phyloP scores from a whole-genome alignment of 192 early-diverging fungal species.

The Coemansia sp. region DNA sequence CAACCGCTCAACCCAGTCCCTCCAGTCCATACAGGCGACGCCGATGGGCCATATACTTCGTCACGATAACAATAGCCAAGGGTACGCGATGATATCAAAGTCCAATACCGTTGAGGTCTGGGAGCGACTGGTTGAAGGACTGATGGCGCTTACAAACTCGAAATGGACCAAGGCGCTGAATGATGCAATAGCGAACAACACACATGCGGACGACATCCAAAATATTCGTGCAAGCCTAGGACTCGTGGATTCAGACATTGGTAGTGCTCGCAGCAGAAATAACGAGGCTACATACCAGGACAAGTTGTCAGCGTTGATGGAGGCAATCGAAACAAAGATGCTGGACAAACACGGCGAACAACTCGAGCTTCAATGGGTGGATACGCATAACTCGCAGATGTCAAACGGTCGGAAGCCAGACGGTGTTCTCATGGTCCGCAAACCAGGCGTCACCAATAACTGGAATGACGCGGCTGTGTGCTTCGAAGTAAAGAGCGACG shows the following conservation, averaged over 20 bases:
- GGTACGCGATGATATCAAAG: no score
- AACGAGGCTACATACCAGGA: background rate
- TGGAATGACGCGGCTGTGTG: background rate
- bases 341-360: background rate
- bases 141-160: no score
- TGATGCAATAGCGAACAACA: no score
- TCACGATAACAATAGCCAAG: no score
- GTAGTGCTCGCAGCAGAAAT: background rate
- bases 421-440: background rate
- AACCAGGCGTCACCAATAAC: background rate
- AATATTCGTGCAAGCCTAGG: background rate
- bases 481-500: no score
- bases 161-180: no score
- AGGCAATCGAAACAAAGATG: background rate
- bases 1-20: no score
- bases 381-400: background rate
- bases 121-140: no score
- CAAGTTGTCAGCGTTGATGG: background rate
- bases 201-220: background rate
- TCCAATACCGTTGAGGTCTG: no score
- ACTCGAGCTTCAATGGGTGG: background rate
- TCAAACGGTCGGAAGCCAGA: background rate
- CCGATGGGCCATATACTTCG: no score
- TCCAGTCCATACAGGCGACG: no score
- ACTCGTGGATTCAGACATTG: background rate